Base-by-base conservation (phyloP, 768 basidiomycete species). In the Mycena galericulata region DNA sequence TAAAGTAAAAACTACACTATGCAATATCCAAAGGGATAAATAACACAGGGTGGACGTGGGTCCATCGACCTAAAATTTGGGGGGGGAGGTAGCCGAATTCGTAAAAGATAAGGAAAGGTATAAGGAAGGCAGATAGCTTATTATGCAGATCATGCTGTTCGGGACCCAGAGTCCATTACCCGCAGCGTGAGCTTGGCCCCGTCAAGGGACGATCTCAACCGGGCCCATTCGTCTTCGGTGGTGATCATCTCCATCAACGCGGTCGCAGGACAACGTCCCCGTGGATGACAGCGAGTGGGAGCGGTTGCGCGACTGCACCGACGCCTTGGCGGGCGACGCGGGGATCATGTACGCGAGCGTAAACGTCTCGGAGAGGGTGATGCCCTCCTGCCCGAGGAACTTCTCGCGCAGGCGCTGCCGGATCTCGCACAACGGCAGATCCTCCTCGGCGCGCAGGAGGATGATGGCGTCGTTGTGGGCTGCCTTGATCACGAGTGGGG, bases 361-460 rank as follows among this genome's bases (percentile, higher is more conserved):
- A 74, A 93, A 93, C 1, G 82, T 78, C 9, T 84, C 79, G 0
- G 83, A 83, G 26, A 93, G 85, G 15, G 83, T 80, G 46, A 89
- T 71, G 53, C 84, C 85, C 75, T 89, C 90, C 72, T 89, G 86
- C 26, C 84, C 81, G n/a, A 86, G 83, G 74, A 94, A 90, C 73
- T 92, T 93, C 61, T 90, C 87, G 68, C 86, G 85, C 27, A 94
- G 79, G 53, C 86, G 85, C 57, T 80, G 79, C 65, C 89, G 89
- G 18, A 93, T 72, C 49, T 89, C 88, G 20, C 77, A 72, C 62
- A 89, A 85, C n/a, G 84, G 47, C 65, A 82, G 81, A 45, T 82
- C 78, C 68, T 83, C 83, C 15, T 86, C 77, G 10, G 85, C 78
- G 47, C 90, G 89, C 56, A 94, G 83, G 67, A 91, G 79, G 73